A percentile compares a stretch with the other conserved stretches of the same genome.
Evolutionary conservation across 2,329 filamentous ascomycete species (phyloP).

Genomic region (Aureobasidium sp.): DNA sequence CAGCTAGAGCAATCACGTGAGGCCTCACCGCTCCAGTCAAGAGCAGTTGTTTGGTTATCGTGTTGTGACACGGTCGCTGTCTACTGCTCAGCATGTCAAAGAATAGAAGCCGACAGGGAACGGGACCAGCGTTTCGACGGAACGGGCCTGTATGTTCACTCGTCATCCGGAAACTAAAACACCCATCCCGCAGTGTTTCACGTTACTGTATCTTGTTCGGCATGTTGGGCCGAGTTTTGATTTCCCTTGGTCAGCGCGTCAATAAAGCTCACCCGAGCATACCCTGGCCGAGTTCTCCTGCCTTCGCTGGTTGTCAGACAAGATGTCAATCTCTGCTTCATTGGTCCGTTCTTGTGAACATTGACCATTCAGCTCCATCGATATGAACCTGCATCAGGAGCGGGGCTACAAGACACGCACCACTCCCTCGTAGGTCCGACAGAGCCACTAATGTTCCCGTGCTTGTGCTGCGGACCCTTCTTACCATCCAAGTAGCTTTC

Average conservation of each 20-base stretch:
- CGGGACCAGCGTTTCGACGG: neutral
- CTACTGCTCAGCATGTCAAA: neutral
- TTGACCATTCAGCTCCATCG: neutral
- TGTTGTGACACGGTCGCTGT: neutral
- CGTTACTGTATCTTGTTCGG: neutral
- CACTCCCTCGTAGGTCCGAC: neutral
- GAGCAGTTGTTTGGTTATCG: neutral
- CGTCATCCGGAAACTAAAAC: neutral
- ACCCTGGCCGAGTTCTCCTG: neutral
- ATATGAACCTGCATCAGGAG: neutral
- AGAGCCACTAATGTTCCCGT: neutral
- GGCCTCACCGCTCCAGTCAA: neutral
- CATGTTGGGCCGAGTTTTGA: neutral
- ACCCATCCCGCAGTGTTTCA: constrained; percentile 2
- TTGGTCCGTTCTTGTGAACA: neutral
- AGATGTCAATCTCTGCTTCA: neutral
- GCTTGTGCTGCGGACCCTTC: neutral
- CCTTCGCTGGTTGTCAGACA: neutral
- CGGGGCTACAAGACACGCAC: neutral
- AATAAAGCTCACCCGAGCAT: neutral
- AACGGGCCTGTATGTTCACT: neutral
- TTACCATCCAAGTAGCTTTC: neutral
- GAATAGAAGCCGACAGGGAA: neutral
- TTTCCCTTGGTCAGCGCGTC: neutral
- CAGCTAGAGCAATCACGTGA: neutral